A percentile compares a stretch with the other conserved stretches of the same genome.
These are phyloP conservation scores for Blepharisma japonicum DNA, from an alignment of 73 alveolate species.

Conservation along the genomic window DNA sequence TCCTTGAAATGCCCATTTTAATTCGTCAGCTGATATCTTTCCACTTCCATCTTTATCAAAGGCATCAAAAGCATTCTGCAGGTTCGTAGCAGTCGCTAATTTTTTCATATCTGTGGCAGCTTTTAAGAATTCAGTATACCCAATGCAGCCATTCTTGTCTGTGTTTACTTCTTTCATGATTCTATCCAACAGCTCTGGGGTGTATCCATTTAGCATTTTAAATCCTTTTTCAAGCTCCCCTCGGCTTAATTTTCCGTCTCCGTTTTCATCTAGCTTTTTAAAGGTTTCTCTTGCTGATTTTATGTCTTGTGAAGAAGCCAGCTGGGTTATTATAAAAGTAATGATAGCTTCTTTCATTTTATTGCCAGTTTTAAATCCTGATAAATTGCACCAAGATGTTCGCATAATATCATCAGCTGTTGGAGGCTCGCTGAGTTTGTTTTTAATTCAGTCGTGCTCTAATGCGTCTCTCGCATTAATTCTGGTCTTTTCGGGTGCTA, in stretches of 20 bases:
- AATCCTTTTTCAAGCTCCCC: not conserved
- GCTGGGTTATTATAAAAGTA: not conserved
- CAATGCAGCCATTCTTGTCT: not conserved
- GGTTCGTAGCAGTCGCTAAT: not conserved
- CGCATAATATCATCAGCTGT: not conserved
- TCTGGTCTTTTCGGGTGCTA: not conserved
- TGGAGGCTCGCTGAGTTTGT: not conserved
- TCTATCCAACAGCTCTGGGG: not conserved
- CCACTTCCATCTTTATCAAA: not conserved
- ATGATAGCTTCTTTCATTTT: not conserved
- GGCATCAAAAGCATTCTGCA: not conserved
- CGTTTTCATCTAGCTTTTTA: not conserved
- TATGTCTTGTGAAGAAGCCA: not conserved
- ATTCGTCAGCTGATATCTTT: not conserved
- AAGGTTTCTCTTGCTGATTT: slow-evolving; percentile 2
- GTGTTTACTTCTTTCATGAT: not conserved
- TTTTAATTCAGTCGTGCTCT: slow-evolving; percentile 6
- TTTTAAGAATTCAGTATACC: not conserved
- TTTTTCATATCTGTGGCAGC: slow-evolving; percentile 6
- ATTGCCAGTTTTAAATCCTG: not conserved
- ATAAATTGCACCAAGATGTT: not conserved
- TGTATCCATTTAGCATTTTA: not conserved
- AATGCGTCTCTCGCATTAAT: not conserved
- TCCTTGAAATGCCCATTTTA: not conserved
- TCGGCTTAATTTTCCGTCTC: not conserved